Percentiles rank a stretch among this genome's conserved stretches.
Evolutionary conservation across 192 early-diverging fungal species (phyloP).

Genomic region (Coemansia sp.): DNA sequence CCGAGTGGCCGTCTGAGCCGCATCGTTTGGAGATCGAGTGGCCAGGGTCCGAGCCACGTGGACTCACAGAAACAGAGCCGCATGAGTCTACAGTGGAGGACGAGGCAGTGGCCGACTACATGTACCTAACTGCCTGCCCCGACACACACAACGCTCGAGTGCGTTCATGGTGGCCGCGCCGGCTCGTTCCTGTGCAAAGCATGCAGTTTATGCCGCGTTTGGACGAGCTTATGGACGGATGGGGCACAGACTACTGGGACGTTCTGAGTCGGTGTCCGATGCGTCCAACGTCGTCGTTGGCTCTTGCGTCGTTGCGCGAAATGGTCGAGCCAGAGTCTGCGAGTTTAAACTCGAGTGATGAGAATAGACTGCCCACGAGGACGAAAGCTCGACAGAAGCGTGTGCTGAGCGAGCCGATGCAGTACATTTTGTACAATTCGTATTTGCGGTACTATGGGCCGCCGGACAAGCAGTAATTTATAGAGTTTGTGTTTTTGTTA

Average conservation of each 20-base stretch:
- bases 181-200: slow-evolving; percentile 38
- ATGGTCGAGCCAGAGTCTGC: slow-evolving; percentile 16
- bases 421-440: slow-evolving; percentile 51
- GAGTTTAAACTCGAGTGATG: too few species aligned
- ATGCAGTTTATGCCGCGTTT: slow-evolving; percentile 53
- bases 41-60: too few species aligned
- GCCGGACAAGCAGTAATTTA: slow-evolving; percentile 14
- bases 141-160: slow-evolving; percentile 8
- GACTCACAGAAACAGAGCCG: too few species aligned
- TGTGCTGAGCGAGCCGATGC: slow-evolving; percentile 49
- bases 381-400: slow-evolving; percentile 10
- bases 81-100: neutral
- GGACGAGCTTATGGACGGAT: neutral
- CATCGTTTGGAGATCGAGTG: too few species aligned
- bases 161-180: slow-evolving; percentile 35
- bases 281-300: slow-evolving; percentile 46
- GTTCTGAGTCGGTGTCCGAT: slow-evolving; percentile 41
- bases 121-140: slow-evolving; percentile 26
- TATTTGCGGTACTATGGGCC: slow-evolving; percentile 51
- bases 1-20: too few species aligned
- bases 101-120: slow-evolving; percentile 17
- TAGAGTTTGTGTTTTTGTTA: neutral
- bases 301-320: slow-evolving; percentile 34
- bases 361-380: too few species aligned
- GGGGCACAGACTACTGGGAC: slow-evolving; percentile 33